Percentiles rank a stretch among this genome's conserved stretches.
phyloP scores from a whole-genome alignment of 2,329 filamentous ascomycete species.

The Colletotrichum sp. region DNA sequence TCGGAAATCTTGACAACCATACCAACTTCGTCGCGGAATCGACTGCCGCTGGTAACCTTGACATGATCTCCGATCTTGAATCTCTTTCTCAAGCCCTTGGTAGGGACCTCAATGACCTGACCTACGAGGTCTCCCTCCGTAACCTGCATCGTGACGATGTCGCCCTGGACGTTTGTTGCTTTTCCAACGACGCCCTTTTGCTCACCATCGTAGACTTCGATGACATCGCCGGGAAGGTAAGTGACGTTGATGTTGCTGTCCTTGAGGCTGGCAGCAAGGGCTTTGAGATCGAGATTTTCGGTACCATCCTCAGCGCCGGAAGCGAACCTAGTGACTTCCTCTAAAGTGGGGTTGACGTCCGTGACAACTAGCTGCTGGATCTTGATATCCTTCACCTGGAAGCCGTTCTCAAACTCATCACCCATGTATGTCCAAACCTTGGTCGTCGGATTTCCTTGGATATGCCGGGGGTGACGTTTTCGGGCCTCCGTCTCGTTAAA shows the following conservation, averaged over 20 bases:
- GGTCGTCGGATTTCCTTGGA: slow-evolving; percentile 73
- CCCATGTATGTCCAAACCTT: slow-evolving; percentile 86
- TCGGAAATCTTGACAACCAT: slow-evolving; percentile 95
- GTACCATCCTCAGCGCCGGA: slow-evolving; percentile 89
- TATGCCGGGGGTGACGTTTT: slow-evolving; percentile 75
- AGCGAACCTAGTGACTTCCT: slow-evolving; percentile 95
- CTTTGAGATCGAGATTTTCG: slow-evolving; percentile 90
- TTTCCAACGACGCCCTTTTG: slow-evolving; percentile 90
- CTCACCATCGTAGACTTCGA: slow-evolving; percentile 95
- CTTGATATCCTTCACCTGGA: slow-evolving; percentile 92
- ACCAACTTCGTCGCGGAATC: slow-evolving; percentile 93
- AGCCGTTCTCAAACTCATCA: slow-evolving; percentile 91
- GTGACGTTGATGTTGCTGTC: slow-evolving; percentile 80
- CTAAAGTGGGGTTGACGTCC: slow-evolving; percentile 89
- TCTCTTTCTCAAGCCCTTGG: slow-evolving; percentile 89
- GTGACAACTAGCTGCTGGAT: slow-evolving; percentile 85
- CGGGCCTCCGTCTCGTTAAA: slow-evolving; percentile 94
- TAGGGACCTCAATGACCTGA: slow-evolving; percentile 89
- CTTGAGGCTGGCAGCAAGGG: slow-evolving; percentile 88
- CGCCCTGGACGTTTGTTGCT: slow-evolving; percentile 83
- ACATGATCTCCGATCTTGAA: slow-evolving; percentile 96
- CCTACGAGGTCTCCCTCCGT: slow-evolving; percentile 82
- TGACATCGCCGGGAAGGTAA: slow-evolving; percentile 92
- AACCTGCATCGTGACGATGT: slow-evolving; percentile 90
- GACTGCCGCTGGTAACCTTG: slow-evolving; percentile 96